Evolutionary conservation across 208 protist genomes (phyloP), one percentile per base, ranked within the genome.

Genomic region (Lotmaria passim): DNA sequence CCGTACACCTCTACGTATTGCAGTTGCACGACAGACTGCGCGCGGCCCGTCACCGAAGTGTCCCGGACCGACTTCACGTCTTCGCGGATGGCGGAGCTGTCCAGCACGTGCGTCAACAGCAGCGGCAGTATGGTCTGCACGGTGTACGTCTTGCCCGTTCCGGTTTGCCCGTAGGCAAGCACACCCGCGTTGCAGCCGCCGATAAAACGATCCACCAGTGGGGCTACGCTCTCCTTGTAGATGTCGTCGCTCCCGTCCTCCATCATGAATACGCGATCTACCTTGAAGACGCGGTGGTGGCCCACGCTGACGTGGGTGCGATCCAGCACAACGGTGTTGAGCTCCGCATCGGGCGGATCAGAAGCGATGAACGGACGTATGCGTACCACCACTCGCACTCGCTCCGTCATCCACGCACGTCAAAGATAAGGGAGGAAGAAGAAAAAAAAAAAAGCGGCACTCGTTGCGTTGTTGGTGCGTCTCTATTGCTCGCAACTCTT

Each of bases 1-100:
- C 97, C 95, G 76, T 98, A 98, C 28, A 98, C 96, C 71, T 98
- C 95, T 7, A 98, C 70, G 72, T 90, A 98, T 38, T 96, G 94
- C 51, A 94, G 88, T 50, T 67, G 79, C 38, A 98, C 66, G 7
- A 31, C 33, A 3, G 60, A 46, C 10, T 44, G 46, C 14, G 17
- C 55, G 26, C 8, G 77, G 71, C 19, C 88, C 77, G n/a, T n/a
- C n/a, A 15, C 41, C 43, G 43, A 80, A 73, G 39, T 75, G 75
- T 44, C 97, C 65, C 14, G 38, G 67, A 23, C 1, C 39, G 15
- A 7, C 0, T 24, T 55, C 4, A 11, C 31, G 15, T 11, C 31
- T 0, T 39, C 41, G 23, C 24, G 33, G 46, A 41, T 38, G 10
- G 23, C 48, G 23, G 51, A 2, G 21, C 85, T 74, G 7, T 81